Conservation (phyloP, 768 basidiomycete species). For the Amanita pseudoporphyria region DNA sequence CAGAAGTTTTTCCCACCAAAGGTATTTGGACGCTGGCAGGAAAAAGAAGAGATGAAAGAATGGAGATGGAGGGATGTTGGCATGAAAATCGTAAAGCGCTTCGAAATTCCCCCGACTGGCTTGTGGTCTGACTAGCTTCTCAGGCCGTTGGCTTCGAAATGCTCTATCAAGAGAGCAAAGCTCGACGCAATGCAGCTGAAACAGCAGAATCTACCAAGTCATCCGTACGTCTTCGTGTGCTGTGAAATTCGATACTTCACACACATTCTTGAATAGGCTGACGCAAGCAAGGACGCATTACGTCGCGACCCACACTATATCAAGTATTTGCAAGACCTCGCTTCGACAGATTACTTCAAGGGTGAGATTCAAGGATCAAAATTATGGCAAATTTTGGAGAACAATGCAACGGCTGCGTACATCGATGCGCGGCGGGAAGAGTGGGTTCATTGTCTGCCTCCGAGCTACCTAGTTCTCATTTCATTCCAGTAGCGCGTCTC, state of each 20-base stretch:
- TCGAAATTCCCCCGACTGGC: constrained; percentile 4
- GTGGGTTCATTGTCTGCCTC: constrained; percentile 33
- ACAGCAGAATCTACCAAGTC: constrained; percentile 28
- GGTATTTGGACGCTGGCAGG: constrained; percentile 69
- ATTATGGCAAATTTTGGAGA: constrained; percentile 66
- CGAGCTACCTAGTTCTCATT: background rate
- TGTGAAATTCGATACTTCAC: background rate
- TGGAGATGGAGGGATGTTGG: constrained; percentile 80
- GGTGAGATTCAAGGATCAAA: constrained; percentile 69
- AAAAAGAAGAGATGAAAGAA: constrained; percentile 52
- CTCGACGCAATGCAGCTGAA: constrained; percentile 32
- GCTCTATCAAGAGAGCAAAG: constrained; percentile 79
- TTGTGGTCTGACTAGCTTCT: background rate
- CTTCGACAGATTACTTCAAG: constrained; percentile 65
- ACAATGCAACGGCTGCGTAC: constrained; percentile 60
- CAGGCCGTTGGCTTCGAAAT: constrained; percentile 97
- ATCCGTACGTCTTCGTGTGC: constrained; percentile 31
- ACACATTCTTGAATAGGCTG: constrained; percentile 29
- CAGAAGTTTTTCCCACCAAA: constrained; percentile 92
- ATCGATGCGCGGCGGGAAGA: constrained; percentile 50
- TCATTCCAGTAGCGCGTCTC: constrained; percentile 37
- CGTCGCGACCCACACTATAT: constrained; percentile 56
- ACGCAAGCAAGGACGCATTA: constrained; percentile 61
- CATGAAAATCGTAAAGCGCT: constrained; percentile 73
- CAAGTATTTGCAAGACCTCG: constrained; percentile 61